Evolutionary conservation across 202 grass and related monocot species (phyloP).

Genomic region (Carex sylvatica): DNA sequence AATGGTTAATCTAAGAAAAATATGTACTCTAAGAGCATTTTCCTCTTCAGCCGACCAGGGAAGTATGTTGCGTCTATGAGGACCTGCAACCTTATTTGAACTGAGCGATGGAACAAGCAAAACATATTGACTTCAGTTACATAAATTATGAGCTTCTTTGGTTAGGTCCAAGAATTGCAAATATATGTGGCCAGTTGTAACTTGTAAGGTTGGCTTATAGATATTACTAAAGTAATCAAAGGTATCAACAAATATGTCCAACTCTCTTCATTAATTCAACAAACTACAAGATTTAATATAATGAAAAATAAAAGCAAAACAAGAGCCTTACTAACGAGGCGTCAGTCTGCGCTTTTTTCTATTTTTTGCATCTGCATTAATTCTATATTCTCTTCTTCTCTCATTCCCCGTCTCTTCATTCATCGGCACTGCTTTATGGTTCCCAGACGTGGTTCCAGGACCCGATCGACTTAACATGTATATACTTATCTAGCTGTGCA

Average conservation of each 20-base stretch:
- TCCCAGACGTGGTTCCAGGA: too few species aligned
- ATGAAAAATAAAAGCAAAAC: not conserved
- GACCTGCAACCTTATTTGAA: not conserved
- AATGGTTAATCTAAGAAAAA: not conserved
- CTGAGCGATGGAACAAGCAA: constrained; percentile 4
- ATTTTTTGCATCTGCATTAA: not conserved
- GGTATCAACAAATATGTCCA: too few species aligned
- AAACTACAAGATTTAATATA: too few species aligned
- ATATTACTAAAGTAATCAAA: too few species aligned
- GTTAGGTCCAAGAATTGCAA: too few species aligned
- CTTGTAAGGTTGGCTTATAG: too few species aligned
- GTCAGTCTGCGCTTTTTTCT: not conserved
- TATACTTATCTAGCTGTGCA: too few species aligned
- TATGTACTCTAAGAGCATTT: constrained; percentile 16
- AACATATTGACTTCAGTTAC: not conserved
- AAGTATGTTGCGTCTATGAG: constrained; percentile 2
- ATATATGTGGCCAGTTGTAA: too few species aligned
- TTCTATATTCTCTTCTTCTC: constrained; percentile 2
- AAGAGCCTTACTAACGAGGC: constrained; percentile 3
- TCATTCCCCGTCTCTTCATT: not conserved
- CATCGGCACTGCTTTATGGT: too few species aligned
- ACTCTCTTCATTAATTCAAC: too few species aligned
- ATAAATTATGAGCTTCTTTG: not conserved
- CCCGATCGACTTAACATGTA: too few species aligned
- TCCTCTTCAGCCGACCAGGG: constrained; percentile 16